Evolutionary conservation across 441 rosid species (phyloP), one percentile per base, ranked within the genome.

Genomic region (Erodium texanum): DNA sequence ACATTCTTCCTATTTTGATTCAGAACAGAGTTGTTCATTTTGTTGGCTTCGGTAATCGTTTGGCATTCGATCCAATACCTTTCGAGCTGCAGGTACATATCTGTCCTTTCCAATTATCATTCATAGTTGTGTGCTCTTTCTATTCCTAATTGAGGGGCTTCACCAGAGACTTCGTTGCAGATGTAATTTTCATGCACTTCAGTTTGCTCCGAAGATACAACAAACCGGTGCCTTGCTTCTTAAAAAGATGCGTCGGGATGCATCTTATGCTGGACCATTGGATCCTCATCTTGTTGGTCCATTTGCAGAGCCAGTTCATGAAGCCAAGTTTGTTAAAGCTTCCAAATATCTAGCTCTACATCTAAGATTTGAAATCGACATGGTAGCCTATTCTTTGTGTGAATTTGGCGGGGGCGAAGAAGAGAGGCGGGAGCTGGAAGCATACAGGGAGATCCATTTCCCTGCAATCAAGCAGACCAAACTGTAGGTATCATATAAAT

Each of bases 301-400:
- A 34, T 84, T 68, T 74, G 86, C 87, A 7, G 83, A 87, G 2
- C 74, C 82, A 32, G 76, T 78, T 38, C 67, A 84, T 59, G 70
- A 80, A 82, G 79, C 73, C 66, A 82, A 48, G 66, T 67, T 78
- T 7, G 76, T 45, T 45, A 92, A 88, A 74, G 76, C 85, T 76
- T 83, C 95, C 24, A 87, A 70, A 80, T 95, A 87, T 78, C 84
- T 95, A 70, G 89, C 96, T 52, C 63, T 95, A 34, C 99, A 92
- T 75, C 82, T 95, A 72, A 85, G 99, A 71, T 95, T 92, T 72
- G 99, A 95, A 81, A 90, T 95, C 8, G 98, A 95, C 68, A 95
- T 95, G 99, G 93, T 92, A 27, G 98, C 99, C 75, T 98, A 95
- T 86, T 95, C 99, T 62, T 79, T 89, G 7, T 95, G 99, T 65